Base-by-base conservation (phyloP, 257 asterid species). In the Paraleonurus japonicus region DNA sequence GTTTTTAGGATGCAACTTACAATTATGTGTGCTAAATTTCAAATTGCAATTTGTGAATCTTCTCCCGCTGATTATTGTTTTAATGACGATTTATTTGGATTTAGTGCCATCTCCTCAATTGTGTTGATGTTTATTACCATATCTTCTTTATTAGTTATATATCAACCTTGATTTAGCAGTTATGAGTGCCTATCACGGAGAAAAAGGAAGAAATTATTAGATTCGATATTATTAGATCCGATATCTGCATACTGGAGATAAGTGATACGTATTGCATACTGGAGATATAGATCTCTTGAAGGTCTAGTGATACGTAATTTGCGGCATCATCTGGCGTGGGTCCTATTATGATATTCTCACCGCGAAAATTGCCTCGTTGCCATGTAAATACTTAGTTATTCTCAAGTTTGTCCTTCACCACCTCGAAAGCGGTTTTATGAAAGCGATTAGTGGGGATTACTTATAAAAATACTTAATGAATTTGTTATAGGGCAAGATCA, bases 1-100 rank as follows among this genome's bases (percentile, higher is more conserved):
- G 71, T 53, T 70, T 53, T 69, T 60, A 15, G 33, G 37, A 26
- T 57, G 75, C 51, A 33, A 24, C 43, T 59, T 16, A 16, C 71
- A 8, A 35, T 3, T 19, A 35, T 39, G 24, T 59, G 22, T 51
- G 58, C 61, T 55, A 76, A 47, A 67, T 72, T 61, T 67, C 15
- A 19, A 53, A 17, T 20, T 4, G 8, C 48, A 43, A 16, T 62
- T 27, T 41, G 61, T 54, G 27, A 54, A 37, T 70, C 11, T 51
- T 26, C 32, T 22, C 33, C 35, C 32, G n/a, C 8, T 4, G 6
- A 33, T 24, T 54, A 39, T 35, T 51, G 71, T 47, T 61, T 22
- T 15, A 39, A 19, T 27, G 15, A 23, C n/a, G 47, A 51, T 43
- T 61, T 32, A 23, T 39, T 48, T 33, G 39, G 16, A 66, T 57